These are phyloP conservation scores for Pestalotiopsis fici DNA, from an alignment of 2,329 filamentous ascomycete species.

Conservation along the genomic window DNA sequence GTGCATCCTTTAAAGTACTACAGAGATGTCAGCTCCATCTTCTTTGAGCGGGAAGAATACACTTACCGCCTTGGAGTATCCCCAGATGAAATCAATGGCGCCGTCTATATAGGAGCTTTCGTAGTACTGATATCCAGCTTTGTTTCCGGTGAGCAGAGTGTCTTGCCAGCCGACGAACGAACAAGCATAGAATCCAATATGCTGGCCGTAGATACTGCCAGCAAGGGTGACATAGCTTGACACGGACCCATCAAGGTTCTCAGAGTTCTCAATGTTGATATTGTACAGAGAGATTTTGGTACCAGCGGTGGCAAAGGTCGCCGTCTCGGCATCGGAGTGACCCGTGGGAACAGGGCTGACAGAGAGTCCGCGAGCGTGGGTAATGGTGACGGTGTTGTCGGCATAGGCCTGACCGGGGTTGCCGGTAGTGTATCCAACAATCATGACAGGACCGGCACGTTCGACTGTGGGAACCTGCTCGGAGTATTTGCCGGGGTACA, in stretches of 20 bases:
- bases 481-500: constrained; percentile 59
- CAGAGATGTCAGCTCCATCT: background rate
- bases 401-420: constrained; percentile 45
- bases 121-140: constrained; percentile 49
- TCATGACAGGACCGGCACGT: constrained; percentile 48
- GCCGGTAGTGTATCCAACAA: constrained; percentile 61
- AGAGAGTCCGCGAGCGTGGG: constrained; percentile 13
- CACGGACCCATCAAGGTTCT: constrained; percentile 40
- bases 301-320: constrained; percentile 44
- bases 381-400: constrained; percentile 58
- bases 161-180: constrained; percentile 50
- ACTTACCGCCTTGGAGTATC: constrained; percentile 16
- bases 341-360: constrained; percentile 33
- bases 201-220: constrained; percentile 40
- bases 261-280: constrained; percentile 51
- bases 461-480: constrained; percentile 59
- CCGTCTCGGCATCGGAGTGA: constrained; percentile 53
- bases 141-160: constrained; percentile 41
- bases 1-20: constrained; percentile 45
- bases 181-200: constrained; percentile 48
- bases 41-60: background rate
- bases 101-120: constrained; percentile 43
- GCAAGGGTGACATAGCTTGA: constrained; percentile 38
- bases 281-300: constrained; percentile 62
- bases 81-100: constrained; percentile 53